These are phyloP conservation scores for Phialophora verrucosa DNA, from an alignment of 2,329 filamentous ascomycete genomes.

Conservation along the genomic window DNA sequence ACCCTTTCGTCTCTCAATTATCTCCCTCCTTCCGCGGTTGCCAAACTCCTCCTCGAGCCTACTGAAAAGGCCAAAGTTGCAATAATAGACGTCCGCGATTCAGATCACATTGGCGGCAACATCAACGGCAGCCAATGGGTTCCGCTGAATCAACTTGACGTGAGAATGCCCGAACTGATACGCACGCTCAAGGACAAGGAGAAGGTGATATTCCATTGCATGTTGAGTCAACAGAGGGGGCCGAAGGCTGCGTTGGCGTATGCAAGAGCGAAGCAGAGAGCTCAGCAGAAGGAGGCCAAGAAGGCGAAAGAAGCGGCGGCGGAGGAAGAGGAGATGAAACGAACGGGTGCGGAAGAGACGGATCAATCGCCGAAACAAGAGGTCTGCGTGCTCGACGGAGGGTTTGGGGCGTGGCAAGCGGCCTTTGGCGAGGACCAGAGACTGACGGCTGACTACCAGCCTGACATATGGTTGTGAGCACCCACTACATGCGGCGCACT, in stretches of 20 bases:
- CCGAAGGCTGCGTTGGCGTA: slow-evolving; percentile 84
- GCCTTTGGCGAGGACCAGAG: slow-evolving; percentile 74
- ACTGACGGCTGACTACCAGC: slow-evolving; percentile 82
- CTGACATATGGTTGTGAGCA: slow-evolving; percentile 73
- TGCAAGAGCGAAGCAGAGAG: slow-evolving; percentile 49
- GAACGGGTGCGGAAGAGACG: slow-evolving; percentile 36
- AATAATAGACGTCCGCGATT: slow-evolving; percentile 88
- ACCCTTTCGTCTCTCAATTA: slow-evolving; percentile 68
- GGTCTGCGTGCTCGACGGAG: slow-evolving; percentile 80
- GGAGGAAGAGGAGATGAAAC: slow-evolving; percentile 29
- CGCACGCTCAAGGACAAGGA: slow-evolving; percentile 77
- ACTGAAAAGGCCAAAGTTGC: slow-evolving; percentile 61
- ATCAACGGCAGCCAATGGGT: slow-evolving; percentile 78
- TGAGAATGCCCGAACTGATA: slow-evolving; percentile 79
- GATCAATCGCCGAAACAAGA: slow-evolving; percentile 60
- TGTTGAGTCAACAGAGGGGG: slow-evolving; percentile 86
- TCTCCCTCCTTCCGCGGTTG: slow-evolving; percentile 72
- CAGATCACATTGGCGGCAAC: slow-evolving; percentile 88
- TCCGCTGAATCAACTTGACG: slow-evolving; percentile 74
- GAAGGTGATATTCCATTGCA: slow-evolving; percentile 92
- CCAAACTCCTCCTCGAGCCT: slow-evolving; percentile 65
- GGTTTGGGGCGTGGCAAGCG: slow-evolving; percentile 91
- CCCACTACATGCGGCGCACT: background rate
- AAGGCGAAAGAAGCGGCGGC: slow-evolving; percentile 25
- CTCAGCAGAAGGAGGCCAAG: slow-evolving; percentile 30